These are phyloP conservation scores for Kondoa malvinella DNA, from an alignment of 768 basidiomycete genomes.

Conservation along the genomic window DNA sequence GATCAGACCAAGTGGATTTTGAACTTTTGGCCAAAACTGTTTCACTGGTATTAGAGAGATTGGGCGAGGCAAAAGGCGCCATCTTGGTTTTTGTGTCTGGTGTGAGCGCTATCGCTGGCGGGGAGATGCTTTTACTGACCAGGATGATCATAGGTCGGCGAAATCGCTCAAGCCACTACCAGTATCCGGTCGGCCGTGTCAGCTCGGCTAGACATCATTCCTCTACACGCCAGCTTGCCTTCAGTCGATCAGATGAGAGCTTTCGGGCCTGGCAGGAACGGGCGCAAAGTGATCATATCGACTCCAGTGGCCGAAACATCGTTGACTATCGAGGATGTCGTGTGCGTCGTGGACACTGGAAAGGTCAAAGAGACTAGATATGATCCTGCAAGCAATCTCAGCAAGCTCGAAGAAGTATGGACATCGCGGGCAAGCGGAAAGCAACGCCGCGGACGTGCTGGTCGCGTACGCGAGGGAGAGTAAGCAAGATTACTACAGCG, in stretches of 20 bases:
- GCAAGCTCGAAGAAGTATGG: slow-evolving; percentile 62
- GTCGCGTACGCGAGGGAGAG: slow-evolving; percentile 46
- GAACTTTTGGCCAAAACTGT: slow-evolving; percentile 55
- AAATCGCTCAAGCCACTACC: slow-evolving; percentile 33
- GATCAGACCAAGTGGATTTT: slow-evolving; percentile 54
- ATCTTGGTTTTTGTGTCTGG: slow-evolving; percentile 82
- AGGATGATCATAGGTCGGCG: slow-evolving; percentile 31
- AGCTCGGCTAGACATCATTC: slow-evolving; percentile 37
- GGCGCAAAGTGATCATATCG: slow-evolving; percentile 68
- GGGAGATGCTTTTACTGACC: slow-evolving; percentile 35
- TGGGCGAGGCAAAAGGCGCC: slow-evolving; percentile 39
- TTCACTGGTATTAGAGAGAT: slow-evolving; percentile 43
- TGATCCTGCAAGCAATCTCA: slow-evolving; percentile 57
- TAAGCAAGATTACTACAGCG: not conserved
- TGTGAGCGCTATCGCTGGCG: slow-evolving; percentile 56
- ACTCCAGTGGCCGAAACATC: slow-evolving; percentile 80
- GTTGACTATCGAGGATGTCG: slow-evolving; percentile 61
- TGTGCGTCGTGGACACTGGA: slow-evolving; percentile 79
- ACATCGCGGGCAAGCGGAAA: slow-evolving; percentile 58
- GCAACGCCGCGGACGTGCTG: slow-evolving; percentile 77
- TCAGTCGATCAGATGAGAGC: slow-evolving; percentile 65
- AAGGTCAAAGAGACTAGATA: slow-evolving; percentile 77
- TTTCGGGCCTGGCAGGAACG: slow-evolving; percentile 43
- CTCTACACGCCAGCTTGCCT: slow-evolving; percentile 76
- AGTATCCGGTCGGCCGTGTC: slow-evolving; percentile 24